Percentiles rank a stretch among this genome's conserved stretches.
These are phyloP conservation scores for Ashbya aceris DNA, from an alignment of 1,139 yeast species.

Conservation along the genomic window DNA sequence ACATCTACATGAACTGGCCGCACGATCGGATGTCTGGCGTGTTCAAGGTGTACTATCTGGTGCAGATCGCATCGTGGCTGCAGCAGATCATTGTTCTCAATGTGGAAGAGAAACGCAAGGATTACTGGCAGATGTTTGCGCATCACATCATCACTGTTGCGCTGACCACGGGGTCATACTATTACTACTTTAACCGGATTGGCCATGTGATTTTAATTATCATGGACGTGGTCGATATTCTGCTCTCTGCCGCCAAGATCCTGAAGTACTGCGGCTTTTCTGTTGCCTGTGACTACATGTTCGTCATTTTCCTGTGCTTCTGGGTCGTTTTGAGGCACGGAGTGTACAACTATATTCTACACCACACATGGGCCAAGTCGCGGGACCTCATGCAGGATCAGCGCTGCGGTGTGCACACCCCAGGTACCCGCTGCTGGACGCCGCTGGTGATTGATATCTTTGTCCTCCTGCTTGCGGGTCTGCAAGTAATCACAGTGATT, in stretches of 20 bases:
- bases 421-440: slow-evolving; percentile 49
- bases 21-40: slow-evolving; percentile 41
- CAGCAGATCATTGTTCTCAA: slow-evolving; percentile 72
- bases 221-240: slow-evolving; percentile 78
- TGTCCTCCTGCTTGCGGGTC: slow-evolving; percentile 47
- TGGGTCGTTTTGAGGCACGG: slow-evolving; percentile 76
- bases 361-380: slow-evolving; percentile 36
- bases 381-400: slow-evolving; percentile 17
- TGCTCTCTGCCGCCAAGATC: slow-evolving; percentile 65
- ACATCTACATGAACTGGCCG: slow-evolving; percentile 71
- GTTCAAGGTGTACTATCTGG: slow-evolving; percentile 64
- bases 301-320: slow-evolving; percentile 52
- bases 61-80: slow-evolving; percentile 69
- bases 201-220: slow-evolving; percentile 71
- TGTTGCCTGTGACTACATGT: slow-evolving; percentile 56
- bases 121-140: slow-evolving; percentile 74
- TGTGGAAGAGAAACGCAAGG: slow-evolving; percentile 72
- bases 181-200: slow-evolving; percentile 60
- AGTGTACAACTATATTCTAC: slow-evolving; percentile 57
- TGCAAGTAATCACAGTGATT: slow-evolving; percentile 56
- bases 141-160: slow-evolving; percentile 77
- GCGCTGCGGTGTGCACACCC: slow-evolving; percentile 17
- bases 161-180: slow-evolving; percentile 64
- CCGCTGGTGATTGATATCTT: slow-evolving; percentile 42
- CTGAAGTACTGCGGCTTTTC: slow-evolving; percentile 61